Percentiles rank a stretch among this genome's conserved stretches.
Conservation (phyloP, 148 eudicot species). For the Chenopodium quinoa region DNA sequence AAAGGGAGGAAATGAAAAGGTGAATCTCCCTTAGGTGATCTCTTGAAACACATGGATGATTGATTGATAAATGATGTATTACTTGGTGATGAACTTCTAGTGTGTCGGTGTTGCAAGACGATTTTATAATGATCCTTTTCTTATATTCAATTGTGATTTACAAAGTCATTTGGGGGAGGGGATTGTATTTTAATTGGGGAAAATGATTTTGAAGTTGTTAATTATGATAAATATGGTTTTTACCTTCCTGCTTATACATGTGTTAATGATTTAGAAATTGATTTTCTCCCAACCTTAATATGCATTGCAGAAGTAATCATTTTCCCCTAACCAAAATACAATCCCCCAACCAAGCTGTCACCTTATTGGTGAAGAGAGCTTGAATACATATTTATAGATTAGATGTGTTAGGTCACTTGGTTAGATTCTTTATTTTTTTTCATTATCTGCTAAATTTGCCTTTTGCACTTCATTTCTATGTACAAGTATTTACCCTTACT, state of each 20-base stretch:
- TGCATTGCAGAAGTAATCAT: too few relatives aligned
- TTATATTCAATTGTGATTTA: neutral
- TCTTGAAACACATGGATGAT: neutral
- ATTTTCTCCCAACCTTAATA: too few relatives aligned
- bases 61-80: neutral
- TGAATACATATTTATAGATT: neutral
- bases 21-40: neutral
- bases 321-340: too few relatives aligned
- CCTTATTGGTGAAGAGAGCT: neutral
- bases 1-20: neutral
- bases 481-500: neutral
- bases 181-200: neutral
- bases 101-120: neutral
- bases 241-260: neutral
- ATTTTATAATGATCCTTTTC: neutral
- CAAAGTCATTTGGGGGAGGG: neutral
- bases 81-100: neutral
- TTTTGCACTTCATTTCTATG: neutral
- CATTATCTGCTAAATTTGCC: neutral
- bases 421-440: conserved; percentile 1
- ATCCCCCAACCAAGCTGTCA: too few relatives aligned
- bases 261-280: too few relatives aligned
- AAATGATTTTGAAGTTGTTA: neutral
- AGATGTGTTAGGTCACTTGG: neutral
- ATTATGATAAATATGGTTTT: neutral